Evolutionary conservation across 148 eudicot genomes (phyloP), one percentile per base, ranked within the genome.

Genomic region (Rhododendron ovatum): DNA sequence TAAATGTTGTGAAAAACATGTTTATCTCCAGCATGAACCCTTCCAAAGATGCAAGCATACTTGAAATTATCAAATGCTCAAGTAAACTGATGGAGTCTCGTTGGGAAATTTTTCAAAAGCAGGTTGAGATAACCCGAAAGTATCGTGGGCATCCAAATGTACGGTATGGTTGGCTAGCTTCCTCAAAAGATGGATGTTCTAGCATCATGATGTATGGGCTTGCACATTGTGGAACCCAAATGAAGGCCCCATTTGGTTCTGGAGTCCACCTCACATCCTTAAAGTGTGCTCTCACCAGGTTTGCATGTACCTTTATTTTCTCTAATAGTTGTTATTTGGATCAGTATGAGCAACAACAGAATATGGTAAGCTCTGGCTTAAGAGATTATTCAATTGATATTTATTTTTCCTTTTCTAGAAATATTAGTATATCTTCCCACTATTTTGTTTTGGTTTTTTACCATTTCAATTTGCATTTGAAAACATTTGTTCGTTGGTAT

Each of bases 181-280:
- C 88, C 83, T 47, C 88, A 33, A 86, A 86, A 75, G 87, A 84
- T 88, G 85, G 79, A 81, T 53, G 82, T n/a, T 53, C 89, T 88
- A 84, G 85, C 80, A 51, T 84, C 82, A 86, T 77, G 87, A 81
- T 53, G 39, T 88, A 86, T 81, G 91, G 90, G 74, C 79, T 89
- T 84, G 88, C 85, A 43, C 85, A 83, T 86, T 83, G 61, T 14
- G 88, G 78, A 65, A 73, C 89, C 37, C 20, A 83, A 78, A 79
- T 63, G 18, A 81, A 77, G 78, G 53, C 78, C 12, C 82, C 81
- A 45, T 88, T 80, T 84, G 91, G 91, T 50, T 33, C 53, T 50
- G 91, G 91, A 63, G 85, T 88, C 82, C 91, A 90, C 81, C 91
- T 90, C 75, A 88, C 84, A 47, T 43, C 91, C 77, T 61, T 85